phyloP scores from a whole-genome alignment of 2,329 filamentous ascomycete genomes.

The Venturia asperata region DNA sequence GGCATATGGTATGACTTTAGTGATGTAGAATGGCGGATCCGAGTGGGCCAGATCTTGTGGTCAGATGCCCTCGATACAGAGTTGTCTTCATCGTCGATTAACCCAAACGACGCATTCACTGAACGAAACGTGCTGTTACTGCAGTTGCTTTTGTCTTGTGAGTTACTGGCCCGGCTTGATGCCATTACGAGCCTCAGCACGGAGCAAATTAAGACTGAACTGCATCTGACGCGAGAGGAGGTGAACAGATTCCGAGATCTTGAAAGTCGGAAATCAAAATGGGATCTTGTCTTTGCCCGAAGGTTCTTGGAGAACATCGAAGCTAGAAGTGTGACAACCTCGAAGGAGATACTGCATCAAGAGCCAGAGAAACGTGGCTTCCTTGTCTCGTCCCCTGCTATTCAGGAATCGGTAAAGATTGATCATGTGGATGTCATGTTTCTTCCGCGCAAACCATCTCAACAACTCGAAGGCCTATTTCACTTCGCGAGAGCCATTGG shows the following conservation, averaged over 20 bases:
- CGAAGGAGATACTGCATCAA: neutral
- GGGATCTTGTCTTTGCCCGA: constrained; percentile 49
- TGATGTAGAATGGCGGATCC: constrained; percentile 66
- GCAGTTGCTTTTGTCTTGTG: constrained; percentile 48
- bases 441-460: constrained; percentile 31
- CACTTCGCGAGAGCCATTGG: constrained; percentile 44
- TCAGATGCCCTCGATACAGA: constrained; percentile 32
- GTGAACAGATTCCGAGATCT: constrained; percentile 40
- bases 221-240: constrained; percentile 38
- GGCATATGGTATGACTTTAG: constrained; percentile 71
- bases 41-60: constrained; percentile 66
- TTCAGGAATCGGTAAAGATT: constrained; percentile 21
- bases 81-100: constrained; percentile 16
- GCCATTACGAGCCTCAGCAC: constrained; percentile 34
- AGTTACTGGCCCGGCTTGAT: constrained; percentile 49
- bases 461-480: constrained; percentile 45
- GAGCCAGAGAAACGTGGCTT: constrained; percentile 22
- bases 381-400: constrained; percentile 24
- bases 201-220: constrained; percentile 32
- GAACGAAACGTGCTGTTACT: constrained; percentile 49
- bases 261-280: constrained; percentile 47
- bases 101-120: constrained; percentile 23
- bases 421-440: constrained; percentile 25
- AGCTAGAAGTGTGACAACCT: constrained; percentile 12
- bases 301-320: constrained; percentile 47